phyloP scores from a whole-genome alignment of 2,329 filamentous ascomycete species.

The Zymoseptoria pseudotritici region DNA sequence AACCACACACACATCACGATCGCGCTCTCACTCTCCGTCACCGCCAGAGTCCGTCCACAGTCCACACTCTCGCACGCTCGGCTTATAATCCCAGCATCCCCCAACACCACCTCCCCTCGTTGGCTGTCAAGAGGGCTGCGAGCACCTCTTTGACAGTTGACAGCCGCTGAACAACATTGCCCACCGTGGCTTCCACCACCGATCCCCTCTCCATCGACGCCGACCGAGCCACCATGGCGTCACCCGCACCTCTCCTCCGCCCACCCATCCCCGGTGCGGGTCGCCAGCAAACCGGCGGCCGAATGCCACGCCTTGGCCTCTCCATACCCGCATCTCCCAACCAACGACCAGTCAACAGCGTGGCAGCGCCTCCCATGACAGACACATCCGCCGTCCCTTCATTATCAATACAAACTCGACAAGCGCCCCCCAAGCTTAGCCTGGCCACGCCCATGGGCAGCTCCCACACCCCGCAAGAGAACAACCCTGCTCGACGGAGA shows the following conservation, averaged over 20 bases:
- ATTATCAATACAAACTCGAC: constrained; percentile 41
- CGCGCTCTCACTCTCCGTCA: neutral
- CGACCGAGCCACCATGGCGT: constrained; percentile 53
- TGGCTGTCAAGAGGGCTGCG: constrained; percentile 26
- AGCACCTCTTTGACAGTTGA: constrained; percentile 25
- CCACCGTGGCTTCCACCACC: constrained; percentile 27
- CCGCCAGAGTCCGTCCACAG: neutral
- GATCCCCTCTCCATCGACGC: constrained; percentile 13
- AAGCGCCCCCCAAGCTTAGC: constrained; percentile 69
- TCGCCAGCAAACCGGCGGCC: constrained; percentile 29
- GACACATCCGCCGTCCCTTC: constrained; percentile 28
- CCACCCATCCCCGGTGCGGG: constrained; percentile 70
- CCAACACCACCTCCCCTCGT: neutral
- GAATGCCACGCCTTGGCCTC: constrained; percentile 68
- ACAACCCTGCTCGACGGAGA: constrained; percentile 40
- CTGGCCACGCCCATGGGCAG: constrained; percentile 85
- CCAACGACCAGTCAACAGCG: constrained; percentile 59
- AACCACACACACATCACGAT: neutral
- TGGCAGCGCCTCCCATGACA: constrained; percentile 31
- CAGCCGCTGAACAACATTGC: constrained; percentile 19
- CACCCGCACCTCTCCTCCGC: constrained; percentile 71
- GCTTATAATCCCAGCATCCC: neutral
- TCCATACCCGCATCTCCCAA: constrained; percentile 85
- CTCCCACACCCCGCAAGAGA: constrained; percentile 58
- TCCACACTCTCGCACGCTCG: neutral